These are phyloP conservation scores for Metschnikowia chrysomelidarum DNA, from an alignment of 805 yeast species.

Conservation along the genomic window DNA sequence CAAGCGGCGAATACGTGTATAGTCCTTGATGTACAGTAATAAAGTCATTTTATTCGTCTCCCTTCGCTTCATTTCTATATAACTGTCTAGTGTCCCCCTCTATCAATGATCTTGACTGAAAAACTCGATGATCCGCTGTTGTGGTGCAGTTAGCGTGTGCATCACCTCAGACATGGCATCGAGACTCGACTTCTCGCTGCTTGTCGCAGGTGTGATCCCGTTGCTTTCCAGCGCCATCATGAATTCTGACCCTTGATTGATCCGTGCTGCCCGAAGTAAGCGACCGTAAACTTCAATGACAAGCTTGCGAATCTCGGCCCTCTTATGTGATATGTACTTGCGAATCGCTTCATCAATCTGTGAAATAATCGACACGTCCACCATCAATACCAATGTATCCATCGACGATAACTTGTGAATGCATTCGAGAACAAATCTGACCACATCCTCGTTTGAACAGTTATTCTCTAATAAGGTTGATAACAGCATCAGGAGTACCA, in stretches of 20 bases:
- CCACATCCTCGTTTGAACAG: constrained; percentile 2
- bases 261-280: constrained; percentile 23
- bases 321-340: constrained; percentile 26
- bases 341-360: constrained; percentile 31
- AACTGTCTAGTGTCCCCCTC: background rate
- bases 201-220: background rate
- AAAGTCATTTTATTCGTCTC: constrained; percentile 3
- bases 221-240: no score
- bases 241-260: constrained; percentile 18
- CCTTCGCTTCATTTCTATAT: background rate
- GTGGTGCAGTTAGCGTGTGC: constrained; percentile 39
- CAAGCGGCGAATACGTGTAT: no score
- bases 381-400: constrained; percentile 18
- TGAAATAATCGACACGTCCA: constrained; percentile 20
- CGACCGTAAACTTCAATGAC: constrained; percentile 40
- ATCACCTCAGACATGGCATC: constrained; percentile 28
- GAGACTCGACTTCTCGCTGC: constrained; percentile 5
- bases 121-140: constrained; percentile 46
- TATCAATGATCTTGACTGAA: constrained; percentile 25
- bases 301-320: constrained; percentile 37
- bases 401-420: constrained; percentile 25
- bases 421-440: constrained; percentile 25
- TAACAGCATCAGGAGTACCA: constrained; percentile 19
- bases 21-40: constrained; percentile 1
- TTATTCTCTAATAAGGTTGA: constrained; percentile 14